Conservation (phyloP, 1,284 basidiomycete species). For the Ganoderma boninense region DNA sequence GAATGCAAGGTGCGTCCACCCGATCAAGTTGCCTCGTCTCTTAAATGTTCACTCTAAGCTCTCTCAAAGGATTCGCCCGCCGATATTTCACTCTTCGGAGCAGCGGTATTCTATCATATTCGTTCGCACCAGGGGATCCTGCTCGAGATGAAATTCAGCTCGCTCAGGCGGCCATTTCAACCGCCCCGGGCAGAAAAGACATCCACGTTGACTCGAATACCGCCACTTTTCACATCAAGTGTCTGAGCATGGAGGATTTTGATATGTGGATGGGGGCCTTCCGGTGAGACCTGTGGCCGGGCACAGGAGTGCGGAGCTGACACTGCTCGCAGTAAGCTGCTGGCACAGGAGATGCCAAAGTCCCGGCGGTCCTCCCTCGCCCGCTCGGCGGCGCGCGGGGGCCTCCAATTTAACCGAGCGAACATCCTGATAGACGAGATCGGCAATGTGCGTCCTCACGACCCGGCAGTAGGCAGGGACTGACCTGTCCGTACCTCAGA, state of each 20-base stretch:
- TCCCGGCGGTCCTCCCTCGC: conserved; percentile 55
- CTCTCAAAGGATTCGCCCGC: conserved; percentile 77
- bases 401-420: conserved; percentile 51
- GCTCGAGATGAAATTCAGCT: conserved; percentile 75
- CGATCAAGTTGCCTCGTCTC: background rate
- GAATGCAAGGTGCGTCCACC: conserved; percentile 74
- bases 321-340: conserved; percentile 58
- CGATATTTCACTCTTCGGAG: conserved; percentile 77
- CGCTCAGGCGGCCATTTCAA: conserved; percentile 77
- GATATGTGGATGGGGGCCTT: conserved; percentile 77
- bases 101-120: conserved; percentile 78
- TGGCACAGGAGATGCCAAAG: conserved; percentile 53
- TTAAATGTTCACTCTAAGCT: background rate
- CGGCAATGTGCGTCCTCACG: conserved; percentile 51
- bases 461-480: conserved; percentile 11
- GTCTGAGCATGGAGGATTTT: conserved; percentile 75
- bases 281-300: conserved; percentile 52
- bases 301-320: conserved; percentile 1
- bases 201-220: conserved; percentile 81
- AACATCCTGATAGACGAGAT: conserved; percentile 67
- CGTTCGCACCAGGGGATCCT: conserved; percentile 76
- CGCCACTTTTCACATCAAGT: conserved; percentile 84
- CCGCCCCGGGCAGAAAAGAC: conserved; percentile 70
- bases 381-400: conserved; percentile 35
- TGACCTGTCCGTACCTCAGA: conserved; percentile 32